These are phyloP conservation scores for Apiospora marii DNA, from an alignment of 2,329 filamentous ascomycete genomes.

Conservation along the genomic window DNA sequence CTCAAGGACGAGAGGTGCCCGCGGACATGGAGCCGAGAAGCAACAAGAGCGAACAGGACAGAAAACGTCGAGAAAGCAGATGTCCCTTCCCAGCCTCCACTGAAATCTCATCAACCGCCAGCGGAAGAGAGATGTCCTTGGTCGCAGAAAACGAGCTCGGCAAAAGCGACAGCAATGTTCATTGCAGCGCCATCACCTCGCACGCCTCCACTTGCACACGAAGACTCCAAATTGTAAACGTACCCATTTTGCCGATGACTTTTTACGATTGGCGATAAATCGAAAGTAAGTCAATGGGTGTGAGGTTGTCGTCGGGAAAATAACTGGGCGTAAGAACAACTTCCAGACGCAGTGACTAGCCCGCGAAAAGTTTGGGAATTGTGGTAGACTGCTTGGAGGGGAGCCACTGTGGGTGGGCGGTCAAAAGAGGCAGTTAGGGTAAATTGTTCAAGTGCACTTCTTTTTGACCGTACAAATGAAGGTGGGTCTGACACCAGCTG, in stretches of 20 bases:
- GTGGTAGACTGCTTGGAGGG: conserved; percentile 32
- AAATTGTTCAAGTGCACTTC: conserved; percentile 25
- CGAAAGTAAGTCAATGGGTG: conserved; percentile 48
- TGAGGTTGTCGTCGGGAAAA: conserved; percentile 31
- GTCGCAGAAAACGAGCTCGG: conserved; percentile 25
- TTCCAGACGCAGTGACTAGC: conserved; percentile 12
- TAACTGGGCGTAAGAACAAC: conserved; percentile 15
- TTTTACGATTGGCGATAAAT: conserved; percentile 40
- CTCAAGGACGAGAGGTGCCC: conserved; percentile 33
- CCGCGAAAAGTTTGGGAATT: conserved; percentile 25
- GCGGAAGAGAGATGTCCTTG: conserved; percentile 24
- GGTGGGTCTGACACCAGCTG: not conserved
- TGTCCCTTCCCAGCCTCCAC: conserved; percentile 7
- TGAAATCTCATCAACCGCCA: conserved; percentile 13
- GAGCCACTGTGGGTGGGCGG: conserved; percentile 47
- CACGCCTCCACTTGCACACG: conserved; percentile 45
- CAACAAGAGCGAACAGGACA: conserved; percentile 1
- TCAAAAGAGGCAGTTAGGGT: conserved; percentile 56
- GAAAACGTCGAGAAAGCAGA: not conserved
- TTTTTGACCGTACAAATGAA: not conserved
- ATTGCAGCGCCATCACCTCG: conserved; percentile 26
- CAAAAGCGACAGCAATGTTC: conserved; percentile 9
- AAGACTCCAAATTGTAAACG: conserved; percentile 56
- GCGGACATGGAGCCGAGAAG: conserved; percentile 13
- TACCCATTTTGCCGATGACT: conserved; percentile 68